phyloP scores from a whole-genome alignment of 176 grass and related monocot species.

The Oryza australiensis region DNA sequence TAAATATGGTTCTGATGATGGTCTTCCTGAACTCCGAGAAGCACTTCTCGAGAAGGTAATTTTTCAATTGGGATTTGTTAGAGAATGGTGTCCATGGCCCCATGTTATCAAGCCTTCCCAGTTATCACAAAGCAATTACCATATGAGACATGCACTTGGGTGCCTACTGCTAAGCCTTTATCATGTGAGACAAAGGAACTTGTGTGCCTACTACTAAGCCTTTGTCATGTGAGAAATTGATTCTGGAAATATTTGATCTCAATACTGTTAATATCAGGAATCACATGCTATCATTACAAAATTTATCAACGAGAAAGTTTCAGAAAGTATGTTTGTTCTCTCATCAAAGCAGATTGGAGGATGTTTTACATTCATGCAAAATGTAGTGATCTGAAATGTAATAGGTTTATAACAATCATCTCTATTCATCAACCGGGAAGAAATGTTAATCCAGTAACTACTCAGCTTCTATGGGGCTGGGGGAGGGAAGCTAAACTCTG shows the following conservation, averaged over 20 bases:
- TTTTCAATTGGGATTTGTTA: slow-evolving; percentile 16
- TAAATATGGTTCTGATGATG: slow-evolving; percentile 92
- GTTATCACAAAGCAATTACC: not conserved
- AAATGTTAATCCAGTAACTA: not conserved
- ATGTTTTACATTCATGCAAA: not conserved
- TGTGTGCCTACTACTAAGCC: not conserved
- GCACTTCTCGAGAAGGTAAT: slow-evolving; percentile 88
- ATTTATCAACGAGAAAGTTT: slow-evolving; percentile 1
- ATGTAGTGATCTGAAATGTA: not conserved
- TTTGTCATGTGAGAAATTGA: not conserved
- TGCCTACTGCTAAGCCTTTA: not conserved
- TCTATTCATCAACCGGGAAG: slow-evolving; percentile 15
- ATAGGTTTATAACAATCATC: not conserved
- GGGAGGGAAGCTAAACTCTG: not conserved
- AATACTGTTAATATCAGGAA: not conserved
- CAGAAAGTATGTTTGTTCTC: not conserved
- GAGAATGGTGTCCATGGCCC: not conserved
- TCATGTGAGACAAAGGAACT: not conserved
- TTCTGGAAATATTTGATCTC: slow-evolving; percentile 15
- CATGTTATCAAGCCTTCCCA: not conserved
- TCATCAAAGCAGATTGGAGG: not conserved
- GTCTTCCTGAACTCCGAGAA: slow-evolving; percentile 80
- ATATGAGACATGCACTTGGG: not conserved
- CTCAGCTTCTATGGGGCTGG: not conserved
- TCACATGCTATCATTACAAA: not conserved